phyloP scores from a whole-genome alignment of 192 early-diverging fungal species.

The Jimgerdemannia flammicorona region DNA sequence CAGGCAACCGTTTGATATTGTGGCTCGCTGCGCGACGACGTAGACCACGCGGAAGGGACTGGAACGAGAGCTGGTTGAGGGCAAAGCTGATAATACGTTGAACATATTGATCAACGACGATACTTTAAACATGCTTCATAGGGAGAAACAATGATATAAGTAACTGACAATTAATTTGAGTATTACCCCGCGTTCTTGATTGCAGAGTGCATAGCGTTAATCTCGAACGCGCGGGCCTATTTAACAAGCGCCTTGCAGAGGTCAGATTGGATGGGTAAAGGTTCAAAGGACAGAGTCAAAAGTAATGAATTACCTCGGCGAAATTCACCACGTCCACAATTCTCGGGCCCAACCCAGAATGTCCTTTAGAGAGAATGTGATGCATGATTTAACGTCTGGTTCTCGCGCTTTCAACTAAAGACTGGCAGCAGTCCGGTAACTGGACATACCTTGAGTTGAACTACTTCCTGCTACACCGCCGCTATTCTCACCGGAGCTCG shows the following conservation, averaged over 20 bases:
- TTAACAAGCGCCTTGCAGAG: neutral
- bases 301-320: slow-evolving; percentile 38
- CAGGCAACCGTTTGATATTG: slow-evolving; percentile 91
- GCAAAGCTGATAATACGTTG: slow-evolving; percentile 21
- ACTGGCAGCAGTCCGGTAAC: neutral
- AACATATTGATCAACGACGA: no score
- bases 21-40: slow-evolving; percentile 92
- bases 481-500: neutral
- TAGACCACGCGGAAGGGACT: slow-evolving; percentile 87
- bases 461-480: neutral
- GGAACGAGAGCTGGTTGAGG: slow-evolving; percentile 71
- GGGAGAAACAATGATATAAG: neutral
- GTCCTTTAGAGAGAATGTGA: no score
- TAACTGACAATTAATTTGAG: no score
- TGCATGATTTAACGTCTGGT: no score
- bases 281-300: neutral
- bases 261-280: no score
- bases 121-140: neutral
- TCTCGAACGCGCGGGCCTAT: slow-evolving; percentile 79
- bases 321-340: slow-evolving; percentile 55
- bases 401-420: no score
- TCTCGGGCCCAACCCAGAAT: slow-evolving; percentile 8
- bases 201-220: slow-evolving; percentile 77
- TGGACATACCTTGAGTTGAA: neutral
- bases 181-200: slow-evolving; percentile 59